Conservation (phyloP, 1,284 basidiomycete genomes). For the Heimioporus punctisporus region DNA sequence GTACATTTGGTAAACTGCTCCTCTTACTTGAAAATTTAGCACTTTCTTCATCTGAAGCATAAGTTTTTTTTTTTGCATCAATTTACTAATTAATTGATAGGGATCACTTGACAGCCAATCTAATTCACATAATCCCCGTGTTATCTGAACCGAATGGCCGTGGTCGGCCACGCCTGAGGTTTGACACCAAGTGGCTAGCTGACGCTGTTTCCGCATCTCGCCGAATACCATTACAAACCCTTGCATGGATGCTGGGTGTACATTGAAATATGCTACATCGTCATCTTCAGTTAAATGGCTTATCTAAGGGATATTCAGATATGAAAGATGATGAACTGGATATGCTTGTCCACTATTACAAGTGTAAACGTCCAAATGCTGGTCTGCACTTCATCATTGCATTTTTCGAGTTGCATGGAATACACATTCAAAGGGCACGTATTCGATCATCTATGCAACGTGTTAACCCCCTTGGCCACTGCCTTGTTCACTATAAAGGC, state of each 20-base stretch:
- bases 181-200: neutral
- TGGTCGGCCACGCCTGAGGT: no score
- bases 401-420: neutral
- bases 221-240: neutral
- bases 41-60: neutral
- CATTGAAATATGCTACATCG: neutral
- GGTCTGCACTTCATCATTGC: neutral
- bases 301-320: neutral
- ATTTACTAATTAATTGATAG: no score
- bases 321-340: neutral
- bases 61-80: neutral
- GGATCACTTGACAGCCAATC: no score
- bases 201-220: neutral
- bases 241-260: neutral
- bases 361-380: neutral
- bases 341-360: neutral
- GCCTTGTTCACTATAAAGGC: neutral
- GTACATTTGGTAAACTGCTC: neutral
- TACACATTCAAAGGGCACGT: neutral
- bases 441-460: neutral
- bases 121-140: no score
- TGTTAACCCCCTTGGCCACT: neutral
- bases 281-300: neutral
- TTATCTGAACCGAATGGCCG: no score
- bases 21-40: neutral